Percentiles rank a stretch among this genome's conserved stretches.
Conservation (phyloP, 2,329 filamentous ascomycete species). For the Atkinsonella hypoxylon region DNA sequence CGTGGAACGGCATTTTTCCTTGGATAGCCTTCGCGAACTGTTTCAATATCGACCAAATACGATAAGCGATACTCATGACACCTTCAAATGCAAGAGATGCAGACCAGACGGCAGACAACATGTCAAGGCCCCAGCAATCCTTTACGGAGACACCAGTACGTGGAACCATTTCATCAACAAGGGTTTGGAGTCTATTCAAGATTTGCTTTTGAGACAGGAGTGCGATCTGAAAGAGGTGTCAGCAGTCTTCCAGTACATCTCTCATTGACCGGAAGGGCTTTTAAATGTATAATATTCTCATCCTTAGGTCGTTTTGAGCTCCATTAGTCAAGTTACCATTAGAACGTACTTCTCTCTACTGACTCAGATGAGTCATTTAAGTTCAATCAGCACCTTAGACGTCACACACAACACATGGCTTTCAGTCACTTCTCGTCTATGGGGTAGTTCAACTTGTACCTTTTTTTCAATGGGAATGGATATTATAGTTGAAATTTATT, state of each 20-base stretch:
- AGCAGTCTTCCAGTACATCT: slow-evolving; percentile 97
- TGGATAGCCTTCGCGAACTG: slow-evolving; percentile 81
- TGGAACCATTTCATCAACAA: slow-evolving; percentile 96
- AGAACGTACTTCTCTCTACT: no score
- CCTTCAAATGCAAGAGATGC: slow-evolving; percentile 96
- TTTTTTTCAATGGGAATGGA: no score
- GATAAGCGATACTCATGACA: slow-evolving; percentile 89
- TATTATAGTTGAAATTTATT: no score
- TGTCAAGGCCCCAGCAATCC: slow-evolving; percentile 84
- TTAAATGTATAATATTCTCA: neutral
- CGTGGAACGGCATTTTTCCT: slow-evolving; percentile 89
- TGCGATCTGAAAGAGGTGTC: slow-evolving; percentile 68
- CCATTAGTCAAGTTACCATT: no score
- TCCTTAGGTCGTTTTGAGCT: no score
- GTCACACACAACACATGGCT: no score
- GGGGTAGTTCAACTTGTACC: no score
- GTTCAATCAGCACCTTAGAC: no score
- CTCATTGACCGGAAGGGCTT: slow-evolving; percentile 39
- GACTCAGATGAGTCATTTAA: no score
- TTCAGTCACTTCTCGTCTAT: no score
- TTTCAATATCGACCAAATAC: slow-evolving; percentile 87
- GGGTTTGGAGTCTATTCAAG: slow-evolving; percentile 72
- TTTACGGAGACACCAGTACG: slow-evolving; percentile 97
- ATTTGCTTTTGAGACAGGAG: slow-evolving; percentile 82
- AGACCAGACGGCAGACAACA: slow-evolving; percentile 76